Percentiles rank a stretch among this genome's conserved stretches.
phyloP scores from a whole-genome alignment of 352 stramenopile genomes.

The Globisporangium abappressorium region DNA sequence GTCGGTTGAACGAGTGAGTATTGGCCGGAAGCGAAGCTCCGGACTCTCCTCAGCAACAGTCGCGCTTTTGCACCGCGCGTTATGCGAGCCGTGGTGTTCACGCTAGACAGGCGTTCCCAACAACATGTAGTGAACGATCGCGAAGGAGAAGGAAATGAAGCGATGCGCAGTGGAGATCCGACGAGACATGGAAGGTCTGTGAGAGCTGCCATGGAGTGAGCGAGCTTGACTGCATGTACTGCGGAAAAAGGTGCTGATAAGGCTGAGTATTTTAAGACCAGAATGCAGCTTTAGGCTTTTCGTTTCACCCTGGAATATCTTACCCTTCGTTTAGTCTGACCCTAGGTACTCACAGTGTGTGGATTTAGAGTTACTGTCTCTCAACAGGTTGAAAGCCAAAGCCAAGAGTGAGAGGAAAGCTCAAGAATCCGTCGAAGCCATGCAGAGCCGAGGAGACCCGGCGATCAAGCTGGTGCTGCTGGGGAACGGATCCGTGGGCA shows the following conservation, averaged over 20 bases:
- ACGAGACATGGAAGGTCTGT: neutral
- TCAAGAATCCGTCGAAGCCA: neutral
- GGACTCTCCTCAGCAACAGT: neutral
- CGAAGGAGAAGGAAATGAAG: neutral
- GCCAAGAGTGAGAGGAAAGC: neutral
- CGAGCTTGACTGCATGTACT: neutral
- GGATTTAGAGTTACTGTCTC: neutral
- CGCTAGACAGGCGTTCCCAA: neutral
- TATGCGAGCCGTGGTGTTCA: neutral
- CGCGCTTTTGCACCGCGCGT: neutral
- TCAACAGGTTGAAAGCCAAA: neutral
- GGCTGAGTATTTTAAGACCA: conserved; percentile 5
- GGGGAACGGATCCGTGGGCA: conserved; percentile 85
- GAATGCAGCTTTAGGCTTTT: conserved; percentile 2
- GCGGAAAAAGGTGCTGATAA: neutral
- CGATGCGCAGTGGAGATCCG: neutral
- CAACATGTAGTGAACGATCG: neutral
- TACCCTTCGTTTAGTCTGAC: neutral
- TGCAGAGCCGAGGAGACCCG: conserved; percentile 36
- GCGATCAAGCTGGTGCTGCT: conserved; percentile 83
- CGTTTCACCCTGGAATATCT: conserved; percentile 1
- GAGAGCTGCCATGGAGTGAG: neutral
- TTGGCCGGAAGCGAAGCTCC: neutral
- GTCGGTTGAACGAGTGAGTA: neutral
- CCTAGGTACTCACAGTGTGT: neutral